Base-by-base conservation (phyloP, 768 basidiomycete species). In the Calocybe indica region DNA sequence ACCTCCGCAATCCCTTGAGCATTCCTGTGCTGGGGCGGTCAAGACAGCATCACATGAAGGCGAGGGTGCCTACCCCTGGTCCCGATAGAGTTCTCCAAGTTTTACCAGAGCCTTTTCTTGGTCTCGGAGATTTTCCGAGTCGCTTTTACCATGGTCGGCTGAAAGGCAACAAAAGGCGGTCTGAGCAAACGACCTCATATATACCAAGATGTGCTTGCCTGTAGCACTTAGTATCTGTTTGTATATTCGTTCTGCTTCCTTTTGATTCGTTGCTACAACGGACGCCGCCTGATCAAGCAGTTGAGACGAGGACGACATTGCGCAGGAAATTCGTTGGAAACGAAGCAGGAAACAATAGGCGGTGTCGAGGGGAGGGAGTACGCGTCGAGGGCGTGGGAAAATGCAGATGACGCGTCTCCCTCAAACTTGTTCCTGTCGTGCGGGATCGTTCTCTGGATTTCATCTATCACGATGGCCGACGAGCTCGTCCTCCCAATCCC, bases 101-200 rank as follows among this genome's bases (percentile, higher is more conserved):
- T 86, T 87, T 13, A 92, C 72, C 45, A 97, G 71, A 2, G 93
- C 92, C 0, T 73, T 69, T 62, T 96, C 94, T 64, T 97, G 92
- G 56, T 92, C 82, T 34, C 85, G 68, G 6, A 93, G 69, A 12
- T 66, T 71, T 54, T 82, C 77, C 10, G 85, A 78, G 50, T 58
- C 56, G 44, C 62, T 64, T 47, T 59, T 56, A 13, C 61, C 52
- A 37, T 64, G 73, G 62, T 52, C 52, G 2, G 66, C 55, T 7
- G 58, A 59, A 59, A 12, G 66, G 22, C 60, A 3, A 62, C 65
- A 64, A 45, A 3, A 10, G 8, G 6, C 10, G 37, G 22, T 28
- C 31, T 30, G 5, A 33, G 9, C 7, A 45, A 32, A 33, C 40
- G 37, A 13, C 15, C 29, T 37, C 12, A 12, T 1, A 30, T 14